These are phyloP conservation scores for Obba rivulosa DNA, from an alignment of 768 basidiomycete species.

Conservation along the genomic window DNA sequence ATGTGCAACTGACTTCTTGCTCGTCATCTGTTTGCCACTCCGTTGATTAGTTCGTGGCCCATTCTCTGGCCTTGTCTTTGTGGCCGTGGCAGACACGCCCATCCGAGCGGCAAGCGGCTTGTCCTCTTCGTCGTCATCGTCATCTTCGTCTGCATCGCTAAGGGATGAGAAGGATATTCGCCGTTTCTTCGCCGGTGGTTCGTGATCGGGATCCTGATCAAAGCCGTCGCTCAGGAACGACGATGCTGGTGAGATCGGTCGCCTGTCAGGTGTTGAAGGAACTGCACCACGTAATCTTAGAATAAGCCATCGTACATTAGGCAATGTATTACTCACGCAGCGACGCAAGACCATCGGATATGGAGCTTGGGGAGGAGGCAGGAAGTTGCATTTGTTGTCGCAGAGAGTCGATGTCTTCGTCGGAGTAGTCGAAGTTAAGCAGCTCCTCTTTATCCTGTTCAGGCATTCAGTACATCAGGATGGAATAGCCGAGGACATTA, in stretches of 20 bases:
- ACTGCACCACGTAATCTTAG: slow-evolving; percentile 1
- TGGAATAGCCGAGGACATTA: not conserved
- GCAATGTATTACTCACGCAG: slow-evolving; percentile 36
- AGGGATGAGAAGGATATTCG: slow-evolving; percentile 25
- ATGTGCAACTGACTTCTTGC: slow-evolving; percentile 56
- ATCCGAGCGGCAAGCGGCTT: slow-evolving; percentile 17
- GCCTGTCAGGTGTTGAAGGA: slow-evolving; percentile 24
- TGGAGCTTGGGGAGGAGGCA: slow-evolving; percentile 45
- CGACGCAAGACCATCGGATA: slow-evolving; percentile 41
- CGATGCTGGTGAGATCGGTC: slow-evolving; percentile 26
- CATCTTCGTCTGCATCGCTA: slow-evolving; percentile 16
- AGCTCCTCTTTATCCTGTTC: slow-evolving; percentile 67
- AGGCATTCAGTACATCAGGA: not conserved
- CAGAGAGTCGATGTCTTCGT: slow-evolving; percentile 64
- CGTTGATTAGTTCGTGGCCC: slow-evolving; percentile 34
- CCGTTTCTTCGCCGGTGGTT: slow-evolving; percentile 23
- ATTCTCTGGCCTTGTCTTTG: slow-evolving; percentile 6
- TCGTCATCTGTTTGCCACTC: slow-evolving; percentile 50
- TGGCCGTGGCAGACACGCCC: not conserved
- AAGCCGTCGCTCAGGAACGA: slow-evolving; percentile 23
- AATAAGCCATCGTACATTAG: too few species aligned
- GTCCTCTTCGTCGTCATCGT: slow-evolving; percentile 18
- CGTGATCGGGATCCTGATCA: slow-evolving; percentile 5
- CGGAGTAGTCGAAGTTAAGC: slow-evolving; percentile 73
- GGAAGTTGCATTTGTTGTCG: slow-evolving; percentile 65